Conservation (phyloP, 805 yeast genomes). For the Grigorovia humatica region DNA sequence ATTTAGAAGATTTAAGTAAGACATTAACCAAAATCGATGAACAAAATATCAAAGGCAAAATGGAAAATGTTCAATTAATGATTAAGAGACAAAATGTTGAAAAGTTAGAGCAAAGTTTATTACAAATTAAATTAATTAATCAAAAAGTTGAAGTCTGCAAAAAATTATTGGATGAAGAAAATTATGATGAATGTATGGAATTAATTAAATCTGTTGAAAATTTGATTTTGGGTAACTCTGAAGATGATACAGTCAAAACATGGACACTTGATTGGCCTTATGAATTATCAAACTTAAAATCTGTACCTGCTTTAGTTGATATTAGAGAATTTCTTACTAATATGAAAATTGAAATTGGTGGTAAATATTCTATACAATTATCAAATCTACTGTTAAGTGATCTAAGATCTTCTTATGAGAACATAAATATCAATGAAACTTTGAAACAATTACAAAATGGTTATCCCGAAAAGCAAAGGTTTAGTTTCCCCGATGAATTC, state of each 20-base stretch:
- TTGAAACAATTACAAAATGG: slow-evolving; percentile 35
- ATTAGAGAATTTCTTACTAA: slow-evolving; percentile 43
- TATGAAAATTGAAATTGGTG: slow-evolving; percentile 57
- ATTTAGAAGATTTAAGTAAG: slow-evolving; percentile 36
- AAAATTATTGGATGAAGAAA: slow-evolving; percentile 24
- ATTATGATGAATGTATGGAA: slow-evolving; percentile 46
- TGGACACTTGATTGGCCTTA: slow-evolving; percentile 35
- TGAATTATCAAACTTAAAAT: slow-evolving; percentile 23
- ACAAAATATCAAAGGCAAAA: slow-evolving; percentile 41
- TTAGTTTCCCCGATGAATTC: slow-evolving; percentile 31
- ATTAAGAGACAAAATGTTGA: slow-evolving; percentile 50
- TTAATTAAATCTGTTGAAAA: slow-evolving; percentile 47
- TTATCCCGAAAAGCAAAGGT: slow-evolving; percentile 25
- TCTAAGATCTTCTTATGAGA: slow-evolving; percentile 45
- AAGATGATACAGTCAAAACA: slow-evolving; percentile 18
- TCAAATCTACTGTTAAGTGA: slow-evolving; percentile 48
- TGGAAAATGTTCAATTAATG: slow-evolving; percentile 39
- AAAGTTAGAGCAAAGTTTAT: slow-evolving; percentile 49
- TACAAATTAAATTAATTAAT: slow-evolving; percentile 37
- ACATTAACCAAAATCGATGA: slow-evolving; percentile 39
- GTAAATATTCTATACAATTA: slow-evolving; percentile 52
- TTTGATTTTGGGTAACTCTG: slow-evolving; percentile 42
- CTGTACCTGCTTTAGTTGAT: slow-evolving; percentile 25
- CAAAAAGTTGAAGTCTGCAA: slow-evolving; percentile 35
- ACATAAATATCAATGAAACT: slow-evolving; percentile 38